These are phyloP conservation scores for Fusarium bulbicola DNA, from an alignment of 2,329 filamentous ascomycete genomes.

Conservation along the genomic window DNA sequence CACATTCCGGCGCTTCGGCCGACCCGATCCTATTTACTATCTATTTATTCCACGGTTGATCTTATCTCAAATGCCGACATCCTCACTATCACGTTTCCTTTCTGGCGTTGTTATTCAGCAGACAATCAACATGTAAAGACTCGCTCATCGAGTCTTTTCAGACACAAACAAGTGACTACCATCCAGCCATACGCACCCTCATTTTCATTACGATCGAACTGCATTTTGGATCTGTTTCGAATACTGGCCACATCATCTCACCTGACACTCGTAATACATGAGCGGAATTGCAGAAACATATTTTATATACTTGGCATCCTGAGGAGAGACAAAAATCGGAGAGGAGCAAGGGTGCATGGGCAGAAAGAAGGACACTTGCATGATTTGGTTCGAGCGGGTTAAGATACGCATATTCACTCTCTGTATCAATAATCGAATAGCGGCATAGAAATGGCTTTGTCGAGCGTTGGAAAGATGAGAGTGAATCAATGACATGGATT, in stretches of 20 bases:
- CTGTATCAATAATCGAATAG: conserved; percentile 27
- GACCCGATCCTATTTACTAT: not conserved
- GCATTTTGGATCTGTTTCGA: not conserved
- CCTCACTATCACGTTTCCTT: conserved; percentile 8
- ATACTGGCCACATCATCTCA: not conserved
- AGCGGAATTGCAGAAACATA: conserved; percentile 1
- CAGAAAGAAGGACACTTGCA: conserved; percentile 1
- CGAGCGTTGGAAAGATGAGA: not conserved
- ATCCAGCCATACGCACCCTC: not conserved
- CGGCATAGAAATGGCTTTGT: conserved; percentile 28
- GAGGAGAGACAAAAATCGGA: conserved; percentile 12
- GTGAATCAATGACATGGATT: conserved; percentile 12
- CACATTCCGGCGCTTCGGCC: conserved; percentile 9
- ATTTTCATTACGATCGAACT: conserved; percentile 3
- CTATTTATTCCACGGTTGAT: not conserved
- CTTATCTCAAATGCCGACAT: not conserved
- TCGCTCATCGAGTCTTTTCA: conserved; percentile 1
- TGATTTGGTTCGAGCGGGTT: conserved; percentile 18
- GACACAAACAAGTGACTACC: not conserved
- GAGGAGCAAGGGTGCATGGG: not conserved
- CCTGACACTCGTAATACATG: conserved; percentile 5
- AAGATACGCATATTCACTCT: conserved; percentile 23
- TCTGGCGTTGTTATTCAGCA: conserved; percentile 12
- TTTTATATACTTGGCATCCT: conserved; percentile 14
- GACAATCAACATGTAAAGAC: conserved; percentile 14